Evolutionary conservation across 1,284 basidiomycete species (phyloP), one percentile per base, ranked within the genome.

Genomic region (Ceraceosorus guamensis): DNA sequence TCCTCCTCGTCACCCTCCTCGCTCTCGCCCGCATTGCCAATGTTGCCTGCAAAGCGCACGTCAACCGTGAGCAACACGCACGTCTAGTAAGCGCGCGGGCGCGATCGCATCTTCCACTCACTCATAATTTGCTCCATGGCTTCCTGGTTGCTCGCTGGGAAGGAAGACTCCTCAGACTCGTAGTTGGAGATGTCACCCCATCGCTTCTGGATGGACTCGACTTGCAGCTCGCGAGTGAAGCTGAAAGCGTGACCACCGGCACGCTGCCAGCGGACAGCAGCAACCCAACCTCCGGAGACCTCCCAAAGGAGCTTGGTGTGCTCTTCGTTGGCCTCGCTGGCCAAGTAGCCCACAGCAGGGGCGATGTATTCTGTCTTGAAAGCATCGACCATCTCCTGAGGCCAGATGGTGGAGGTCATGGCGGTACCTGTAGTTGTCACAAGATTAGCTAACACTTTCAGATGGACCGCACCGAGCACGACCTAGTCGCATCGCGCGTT

Each of bases 361-460:
- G 93, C 90, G 56, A 98, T 85, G 68, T 82, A 95, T 70, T 96
- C 91, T 48, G 93, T 91, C 85, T 91, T 92, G 82, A 93, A 91
- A 11, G 88, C 88, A 62, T 95, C 86, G 39, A 97, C 85, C 86
- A 91, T 89, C 76, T 95, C 91, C 77, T 89, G 84, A 16, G 87
- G 84, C 86, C 87, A 89, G 67, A 71, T 77, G 37, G 70, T 77
- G 35, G 73, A 67, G 8, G 76, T 77, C 77, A 77, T 77, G 53
- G 73, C 66, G 16, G 69, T 71, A 39, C 49, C 39, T 41, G 39
- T 11, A 41, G 1, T 24, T 24, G 24, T 24, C 24, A 24, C 24
- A 24, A 1, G 24, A 24, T 24, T 24, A 24, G 24, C 24, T 24
- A 2, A 24, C 24, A 24, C 24, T 24, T 24, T 24, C 24, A 24